A percentile compares a stretch with the other conserved stretches of the same genome.
phyloP scores from a whole-genome alignment of 371 early-diverging fungal genomes.

The Apophysomyces sp. region DNA sequence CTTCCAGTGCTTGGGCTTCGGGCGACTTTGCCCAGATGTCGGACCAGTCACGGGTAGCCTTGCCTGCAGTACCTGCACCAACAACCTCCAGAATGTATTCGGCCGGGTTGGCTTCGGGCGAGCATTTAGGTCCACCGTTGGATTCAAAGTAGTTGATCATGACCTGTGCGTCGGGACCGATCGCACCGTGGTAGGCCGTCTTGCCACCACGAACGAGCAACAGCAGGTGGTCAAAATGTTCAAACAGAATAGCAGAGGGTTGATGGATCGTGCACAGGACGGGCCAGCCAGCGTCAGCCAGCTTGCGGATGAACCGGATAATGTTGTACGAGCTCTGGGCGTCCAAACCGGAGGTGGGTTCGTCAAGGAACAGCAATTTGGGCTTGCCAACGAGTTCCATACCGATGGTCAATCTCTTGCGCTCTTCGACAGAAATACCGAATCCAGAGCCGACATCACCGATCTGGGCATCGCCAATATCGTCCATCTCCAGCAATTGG shows the following conservation, averaged over 20 bases:
- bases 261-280: constrained; percentile 68
- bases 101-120: constrained; percentile 62
- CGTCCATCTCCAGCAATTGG: constrained; percentile 55
- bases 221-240: constrained; percentile 64
- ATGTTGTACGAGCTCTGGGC: constrained; percentile 68
- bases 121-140: constrained; percentile 54
- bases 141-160: constrained; percentile 61
- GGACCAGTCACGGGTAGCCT: constrained; percentile 53
- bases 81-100: constrained; percentile 68
- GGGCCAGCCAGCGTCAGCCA: constrained; percentile 59
- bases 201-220: constrained; percentile 67
- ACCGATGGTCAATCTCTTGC: constrained; percentile 66
- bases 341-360: constrained; percentile 78
- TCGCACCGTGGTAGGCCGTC: constrained; percentile 60
- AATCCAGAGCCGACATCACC: constrained; percentile 44
- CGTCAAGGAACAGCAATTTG: constrained; percentile 76
- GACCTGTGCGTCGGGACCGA: constrained; percentile 51
- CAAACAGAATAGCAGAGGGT: constrained; percentile 63
- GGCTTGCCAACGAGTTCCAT: constrained; percentile 74
- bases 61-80: constrained; percentile 49
- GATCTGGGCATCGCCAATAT: constrained; percentile 52
- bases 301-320: constrained; percentile 59
- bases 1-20: constrained; percentile 25
- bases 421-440: constrained; percentile 64
- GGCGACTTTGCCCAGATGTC: constrained; percentile 47